Conservation (phyloP, 352 stramenopile genomes). For the Phytophthora kernoviae region DNA sequence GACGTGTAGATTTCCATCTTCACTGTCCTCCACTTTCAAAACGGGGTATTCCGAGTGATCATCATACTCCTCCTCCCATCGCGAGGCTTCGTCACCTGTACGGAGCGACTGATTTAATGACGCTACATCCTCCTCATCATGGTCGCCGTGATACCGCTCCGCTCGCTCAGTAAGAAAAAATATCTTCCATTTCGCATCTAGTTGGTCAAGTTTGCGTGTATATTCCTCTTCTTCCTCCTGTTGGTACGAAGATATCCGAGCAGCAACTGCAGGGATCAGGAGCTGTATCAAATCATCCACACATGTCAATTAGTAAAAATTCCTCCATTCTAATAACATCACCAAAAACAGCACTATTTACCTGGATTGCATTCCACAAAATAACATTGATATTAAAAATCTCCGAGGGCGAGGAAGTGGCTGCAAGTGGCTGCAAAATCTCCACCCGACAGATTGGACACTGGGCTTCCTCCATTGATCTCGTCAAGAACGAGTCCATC, state of each 20-base stretch:
- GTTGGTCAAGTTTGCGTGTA: constrained; percentile 46
- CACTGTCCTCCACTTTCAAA: constrained; percentile 52
- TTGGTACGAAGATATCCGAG: constrained; percentile 22
- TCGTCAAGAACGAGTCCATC: constrained; percentile 51
- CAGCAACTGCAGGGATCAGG: constrained; percentile 32
- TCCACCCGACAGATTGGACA: constrained; percentile 54
- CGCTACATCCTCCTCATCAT: constrained; percentile 16
- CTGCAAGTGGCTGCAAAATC: constrained; percentile 36
- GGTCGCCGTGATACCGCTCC: constrained; percentile 35
- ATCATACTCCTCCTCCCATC: constrained; percentile 28
- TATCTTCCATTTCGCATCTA: constrained; percentile 64
- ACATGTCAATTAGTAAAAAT: constrained; percentile 3
- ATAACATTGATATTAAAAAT: constrained; percentile 72
- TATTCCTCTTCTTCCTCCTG: constrained; percentile 62
- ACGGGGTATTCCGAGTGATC: constrained; percentile 44
- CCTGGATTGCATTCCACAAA: constrained; percentile 75
- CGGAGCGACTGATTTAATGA: not conserved
- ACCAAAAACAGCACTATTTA: constrained; percentile 14
- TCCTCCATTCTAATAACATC: not conserved
- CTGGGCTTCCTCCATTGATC: constrained; percentile 48
- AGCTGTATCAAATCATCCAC: constrained; percentile 29
- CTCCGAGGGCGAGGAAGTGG: constrained; percentile 23
- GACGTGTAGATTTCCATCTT: constrained; percentile 57
- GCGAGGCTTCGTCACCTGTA: not conserved
- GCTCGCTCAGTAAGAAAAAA: constrained; percentile 39